Percentiles rank a stretch among this genome's conserved stretches.
phyloP scores from a whole-genome alignment of 768 basidiomycete species.

The Suillus occidentalis region DNA sequence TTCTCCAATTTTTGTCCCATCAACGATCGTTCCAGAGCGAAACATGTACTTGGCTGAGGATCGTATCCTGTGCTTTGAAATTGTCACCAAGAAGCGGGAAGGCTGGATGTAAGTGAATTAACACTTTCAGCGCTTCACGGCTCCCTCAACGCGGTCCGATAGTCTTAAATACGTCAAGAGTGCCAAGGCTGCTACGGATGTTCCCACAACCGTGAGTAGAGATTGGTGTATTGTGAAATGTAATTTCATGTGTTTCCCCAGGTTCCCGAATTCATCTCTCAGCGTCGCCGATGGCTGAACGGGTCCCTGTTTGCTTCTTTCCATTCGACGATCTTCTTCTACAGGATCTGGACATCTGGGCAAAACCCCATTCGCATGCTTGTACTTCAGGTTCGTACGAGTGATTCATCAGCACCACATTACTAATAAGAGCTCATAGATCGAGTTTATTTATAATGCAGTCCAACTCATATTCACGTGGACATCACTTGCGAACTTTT shows the following conservation, averaged over 20 bases:
- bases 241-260: constrained; percentile 19
- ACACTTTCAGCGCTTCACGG: not conserved
- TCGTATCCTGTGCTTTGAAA: constrained; percentile 91
- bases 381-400: constrained; percentile 48
- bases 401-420: constrained; percentile 1
- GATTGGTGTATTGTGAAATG: not conserved
- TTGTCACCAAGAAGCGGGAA: constrained; percentile 86
- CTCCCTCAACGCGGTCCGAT: constrained; percentile 5
- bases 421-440: constrained; percentile 32
- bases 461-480: constrained; percentile 90
- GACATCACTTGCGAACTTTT: constrained; percentile 93
- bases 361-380: constrained; percentile 86
- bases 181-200: constrained; percentile 95
- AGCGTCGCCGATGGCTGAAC: constrained; percentile 86
- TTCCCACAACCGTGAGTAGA: constrained; percentile 68
- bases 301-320: constrained; percentile 93
- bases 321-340: constrained; percentile 88
- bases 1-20: not conserved
- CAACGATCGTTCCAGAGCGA: constrained; percentile 45
- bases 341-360: constrained; percentile 88
- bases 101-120: constrained; percentile 66
- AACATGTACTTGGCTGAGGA: constrained; percentile 94
- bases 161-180: constrained; percentile 89
- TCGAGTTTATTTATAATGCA: constrained; percentile 92
- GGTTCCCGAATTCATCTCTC: constrained; percentile 93